Evolutionary conservation across 1,139 yeast species (phyloP).

Genomic region (Blastobotrys aristatus): DNA sequence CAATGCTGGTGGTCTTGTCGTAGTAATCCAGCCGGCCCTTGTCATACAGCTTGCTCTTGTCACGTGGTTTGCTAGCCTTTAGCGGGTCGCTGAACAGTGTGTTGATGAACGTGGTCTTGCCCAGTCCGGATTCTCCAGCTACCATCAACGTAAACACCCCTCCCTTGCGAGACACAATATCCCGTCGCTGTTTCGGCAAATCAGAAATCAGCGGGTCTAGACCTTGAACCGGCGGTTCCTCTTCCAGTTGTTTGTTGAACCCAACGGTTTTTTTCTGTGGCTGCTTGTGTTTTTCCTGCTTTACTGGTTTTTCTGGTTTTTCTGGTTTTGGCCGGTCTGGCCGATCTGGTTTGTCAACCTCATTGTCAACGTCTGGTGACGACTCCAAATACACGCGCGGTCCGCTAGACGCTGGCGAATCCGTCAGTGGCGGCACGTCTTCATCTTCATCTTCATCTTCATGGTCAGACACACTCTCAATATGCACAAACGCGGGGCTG

Average conservation of each 20-base stretch:
- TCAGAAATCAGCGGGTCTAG: constrained; percentile 45
- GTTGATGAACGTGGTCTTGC: constrained; percentile 74
- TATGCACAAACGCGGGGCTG: too few species aligned
- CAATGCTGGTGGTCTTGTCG: constrained; percentile 38
- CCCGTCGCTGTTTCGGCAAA: constrained; percentile 81
- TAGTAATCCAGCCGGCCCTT: constrained; percentile 13
- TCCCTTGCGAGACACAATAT: constrained; percentile 72
- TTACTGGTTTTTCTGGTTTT: too few species aligned
- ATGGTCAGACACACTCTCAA: too few species aligned
- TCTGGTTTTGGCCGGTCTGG: too few species aligned
- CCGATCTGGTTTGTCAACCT: too few species aligned
- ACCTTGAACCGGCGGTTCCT: too few species aligned
- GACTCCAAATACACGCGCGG: too few species aligned
- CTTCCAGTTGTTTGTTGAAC: neutral
- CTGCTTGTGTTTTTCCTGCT: neutral
- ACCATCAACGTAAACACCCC: constrained; percentile 86
- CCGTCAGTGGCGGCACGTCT: neutral
- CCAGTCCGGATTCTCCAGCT: constrained; percentile 88
- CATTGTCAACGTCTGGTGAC: too few species aligned
- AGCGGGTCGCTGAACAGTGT: constrained; percentile 54
- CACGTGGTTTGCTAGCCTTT: constrained; percentile 40
- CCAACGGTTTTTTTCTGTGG: neutral
- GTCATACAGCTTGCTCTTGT: constrained; percentile 19
- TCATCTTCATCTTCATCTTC: too few species aligned
- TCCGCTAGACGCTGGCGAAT: neutral